phyloP scores from a whole-genome alignment of 176 grass and related monocot genomes.

The Paspalum notatum region DNA sequence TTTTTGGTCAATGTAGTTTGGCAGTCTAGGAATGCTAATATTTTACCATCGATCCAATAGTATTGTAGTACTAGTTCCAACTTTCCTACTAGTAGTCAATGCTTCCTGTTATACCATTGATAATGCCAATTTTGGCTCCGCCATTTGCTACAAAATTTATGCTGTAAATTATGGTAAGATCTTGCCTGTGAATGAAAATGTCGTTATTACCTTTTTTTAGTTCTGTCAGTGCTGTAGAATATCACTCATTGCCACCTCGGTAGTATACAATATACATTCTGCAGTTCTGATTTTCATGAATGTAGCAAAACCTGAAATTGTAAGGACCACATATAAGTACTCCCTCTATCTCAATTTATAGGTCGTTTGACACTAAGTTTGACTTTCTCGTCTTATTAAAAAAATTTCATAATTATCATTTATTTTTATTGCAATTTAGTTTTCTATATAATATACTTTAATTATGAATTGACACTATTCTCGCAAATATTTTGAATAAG shows the following conservation, averaged over 20 bases:
- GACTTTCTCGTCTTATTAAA: too few species aligned
- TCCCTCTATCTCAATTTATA: too few species aligned
- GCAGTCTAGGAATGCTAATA: neutral
- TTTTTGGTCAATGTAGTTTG: constrained; percentile 16
- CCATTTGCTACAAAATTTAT: neutral
- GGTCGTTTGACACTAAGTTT: too few species aligned
- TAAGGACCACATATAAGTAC: neutral
- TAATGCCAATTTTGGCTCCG: neutral
- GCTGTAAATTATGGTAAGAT: constrained; percentile 5
- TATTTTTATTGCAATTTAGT: too few species aligned
- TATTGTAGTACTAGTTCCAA: neutral
- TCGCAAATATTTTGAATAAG: too few species aligned
- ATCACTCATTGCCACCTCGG: neutral
- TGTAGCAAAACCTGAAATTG: neutral
- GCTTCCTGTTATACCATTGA: neutral
- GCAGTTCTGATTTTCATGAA: neutral
- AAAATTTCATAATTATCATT: too few species aligned
- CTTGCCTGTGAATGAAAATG: neutral
- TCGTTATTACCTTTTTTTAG: neutral
- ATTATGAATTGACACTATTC: too few species aligned
- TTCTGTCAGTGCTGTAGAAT: neutral
- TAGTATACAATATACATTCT: neutral
- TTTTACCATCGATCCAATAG: too few species aligned
- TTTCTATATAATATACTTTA: too few species aligned
- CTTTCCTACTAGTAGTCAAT: neutral